Evolutionary conservation across 768 basidiomycete species (phyloP).

Genomic region (Candolleomyces eurysporus): DNA sequence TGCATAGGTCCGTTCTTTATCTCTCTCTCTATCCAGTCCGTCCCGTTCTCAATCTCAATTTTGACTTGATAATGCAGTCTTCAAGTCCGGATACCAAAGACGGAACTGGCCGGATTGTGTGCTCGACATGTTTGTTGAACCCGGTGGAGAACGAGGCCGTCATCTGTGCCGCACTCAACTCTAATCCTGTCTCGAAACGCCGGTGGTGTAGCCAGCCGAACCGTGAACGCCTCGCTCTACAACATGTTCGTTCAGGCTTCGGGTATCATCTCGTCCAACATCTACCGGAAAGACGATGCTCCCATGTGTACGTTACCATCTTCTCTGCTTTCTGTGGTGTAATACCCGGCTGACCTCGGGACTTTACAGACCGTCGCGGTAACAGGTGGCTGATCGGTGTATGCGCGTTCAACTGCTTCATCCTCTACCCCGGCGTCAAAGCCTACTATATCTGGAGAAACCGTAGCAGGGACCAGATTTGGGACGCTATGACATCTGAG

Average conservation of each 20-base stretch:
- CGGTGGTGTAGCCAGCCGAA: constrained; percentile 56
- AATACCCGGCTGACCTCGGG: not conserved
- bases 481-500: constrained; percentile 56
- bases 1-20: constrained; percentile 68
- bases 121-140: constrained; percentile 97
- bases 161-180: constrained; percentile 76
- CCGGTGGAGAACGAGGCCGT: constrained; percentile 98
- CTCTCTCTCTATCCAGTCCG: constrained; percentile 1
- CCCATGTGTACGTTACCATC: constrained; percentile 42
- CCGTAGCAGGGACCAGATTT: constrained; percentile 47
- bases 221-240: constrained; percentile 57
- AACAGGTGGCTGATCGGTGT: constrained; percentile 55
- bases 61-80: constrained; percentile 47
- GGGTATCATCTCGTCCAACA: constrained; percentile 46
- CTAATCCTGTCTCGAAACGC: constrained; percentile 63
- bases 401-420: constrained; percentile 44
- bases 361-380: constrained; percentile 48
- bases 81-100: constrained; percentile 83
- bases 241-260: constrained; percentile 44
- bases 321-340: not conserved
- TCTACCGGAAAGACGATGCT: constrained; percentile 57
- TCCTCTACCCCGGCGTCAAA: constrained; percentile 55
- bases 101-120: constrained; percentile 67
- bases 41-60: not conserved
- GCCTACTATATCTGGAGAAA: constrained; percentile 61